Conservation (phyloP, 345 rosid species). For the Murraya koenigii region DNA sequence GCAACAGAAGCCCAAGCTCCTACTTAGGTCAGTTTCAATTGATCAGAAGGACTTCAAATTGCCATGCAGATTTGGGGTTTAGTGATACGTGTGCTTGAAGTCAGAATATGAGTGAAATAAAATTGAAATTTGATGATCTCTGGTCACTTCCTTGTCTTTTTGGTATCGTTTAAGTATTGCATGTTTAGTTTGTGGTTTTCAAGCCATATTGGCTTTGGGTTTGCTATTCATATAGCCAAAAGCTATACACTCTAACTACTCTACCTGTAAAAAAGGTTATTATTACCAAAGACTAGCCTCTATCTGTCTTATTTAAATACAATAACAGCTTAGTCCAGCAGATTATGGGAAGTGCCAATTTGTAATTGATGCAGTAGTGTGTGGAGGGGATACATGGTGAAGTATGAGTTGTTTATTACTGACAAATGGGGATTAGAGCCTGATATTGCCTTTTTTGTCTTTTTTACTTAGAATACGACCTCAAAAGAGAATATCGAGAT, state of each 20-base stretch:
- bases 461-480: slow-evolving; percentile 61
- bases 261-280: background rate
- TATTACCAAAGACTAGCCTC: background rate
- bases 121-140: background rate
- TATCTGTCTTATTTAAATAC: background rate
- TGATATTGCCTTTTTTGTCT: background rate
- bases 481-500: slow-evolving; percentile 58
- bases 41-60: background rate
- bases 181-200: background rate
- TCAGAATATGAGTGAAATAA: background rate
- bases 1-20: background rate
- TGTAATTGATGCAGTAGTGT: background rate
- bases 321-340: background rate
- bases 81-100: background rate
- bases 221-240: background rate
- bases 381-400: background rate
- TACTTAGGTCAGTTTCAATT: background rate
- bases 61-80: background rate
- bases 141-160: background rate
- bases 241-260: background rate
- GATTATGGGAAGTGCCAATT: background rate
- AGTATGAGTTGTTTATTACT: background rate
- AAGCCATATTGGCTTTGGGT: background rate
- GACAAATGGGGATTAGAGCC: background rate
- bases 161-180: background rate